Evolutionary conservation across 192 early-diverging fungal species (phyloP), one percentile per base, ranked within the genome.

Genomic region (Coemansia sp.): DNA sequence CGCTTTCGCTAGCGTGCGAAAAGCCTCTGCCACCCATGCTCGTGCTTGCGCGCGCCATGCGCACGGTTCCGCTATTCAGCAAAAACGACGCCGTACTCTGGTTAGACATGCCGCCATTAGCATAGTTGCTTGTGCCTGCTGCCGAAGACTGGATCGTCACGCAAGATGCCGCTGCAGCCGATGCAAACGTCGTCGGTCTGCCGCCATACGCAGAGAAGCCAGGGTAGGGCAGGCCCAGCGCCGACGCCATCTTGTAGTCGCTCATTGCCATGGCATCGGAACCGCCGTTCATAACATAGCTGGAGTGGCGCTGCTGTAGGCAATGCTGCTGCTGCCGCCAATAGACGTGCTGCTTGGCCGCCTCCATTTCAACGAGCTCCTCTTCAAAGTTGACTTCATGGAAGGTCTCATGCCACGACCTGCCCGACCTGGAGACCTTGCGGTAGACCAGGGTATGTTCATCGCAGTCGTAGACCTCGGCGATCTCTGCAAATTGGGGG

Each of bases 401-500:
- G 63, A 80, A 80, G 13, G 77, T 74, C 60, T 80, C 77, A 59
- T 74, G 77, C 77, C 77, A 80, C 23, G 72, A 74, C 65, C 71
- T 65, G 31, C 67, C 71, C 1, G 77, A 80, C 36, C 72, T 60
- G 18, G 77, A 80, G 48, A 80, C 56, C 56, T 80, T 80, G 68
- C 77, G 77, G 66, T 80, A 80, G 34, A 74, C 67, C 6, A 72
- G 69, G n/a, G 33, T 63, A 51, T 34, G 51, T 11, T 68, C 77
- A 13, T 74, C 77, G 48, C 77, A 74, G 31, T 79, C 77, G 28
- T 70, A 68, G 50, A 79, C 69, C 45, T 79, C 71, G 37, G 74
- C 39, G 13, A 79, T 59, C 31, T 79, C 77, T 1, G 69, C 20
- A 39, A 71, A 58, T 21, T 36, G 67, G 11, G 77, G 55, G 53